Evolutionary conservation across 352 stramenopile genomes (phyloP), one percentile per base, ranked within the genome.

Genomic region (Globisporangium takayamanum): DNA sequence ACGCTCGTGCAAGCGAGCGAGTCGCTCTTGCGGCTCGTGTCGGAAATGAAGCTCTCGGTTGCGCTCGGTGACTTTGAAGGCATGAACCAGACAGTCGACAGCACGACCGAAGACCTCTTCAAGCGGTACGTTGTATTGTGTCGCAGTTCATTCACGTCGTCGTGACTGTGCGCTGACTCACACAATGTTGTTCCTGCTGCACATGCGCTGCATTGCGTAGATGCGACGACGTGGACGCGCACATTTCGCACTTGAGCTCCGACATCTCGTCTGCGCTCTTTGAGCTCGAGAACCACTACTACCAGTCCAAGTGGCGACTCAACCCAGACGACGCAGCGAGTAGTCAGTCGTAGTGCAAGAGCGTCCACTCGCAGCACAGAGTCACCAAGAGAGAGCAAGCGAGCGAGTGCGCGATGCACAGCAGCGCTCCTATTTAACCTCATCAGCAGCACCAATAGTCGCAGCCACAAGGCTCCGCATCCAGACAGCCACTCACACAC

Each of bases 51-150:
- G 68, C 60, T 93, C 48, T 85, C 78, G 14, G 68, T 93, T 16
- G 82, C 81, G 37, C 69, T 93, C 4, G 80, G 82, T 6, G 83
- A 91, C 62, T 93, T 93, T 53, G 83, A 93, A 66, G 81, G 80
- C 59, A 93, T 91, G 80, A 93, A 86, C 59, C 81, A 91, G 66
- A 88, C 78, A n/a, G 75, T 91, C 3, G 83, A 93, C 62, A 64
- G 75, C 44, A 89, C 76, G 10, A 73, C 73, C 50, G 80, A 89
- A 37, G 80, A 88, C 36, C 74, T 89, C 20, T 70, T 76, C 44
- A 88, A 89, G 63, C 71, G 79, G 78, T 88, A 25, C 64, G 60
- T 18, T 16, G 14, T 10, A 42, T 11, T 39, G 11, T 28, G 3
- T 49, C 11, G 1, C 20, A n/a, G 39, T n/a, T 20, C 41, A 18